Percentiles rank a stretch among this genome's conserved stretches.
Evolutionary conservation across 352 stramenopile genomes (phyloP).

Genomic region (Pythium dissotocum): DNA sequence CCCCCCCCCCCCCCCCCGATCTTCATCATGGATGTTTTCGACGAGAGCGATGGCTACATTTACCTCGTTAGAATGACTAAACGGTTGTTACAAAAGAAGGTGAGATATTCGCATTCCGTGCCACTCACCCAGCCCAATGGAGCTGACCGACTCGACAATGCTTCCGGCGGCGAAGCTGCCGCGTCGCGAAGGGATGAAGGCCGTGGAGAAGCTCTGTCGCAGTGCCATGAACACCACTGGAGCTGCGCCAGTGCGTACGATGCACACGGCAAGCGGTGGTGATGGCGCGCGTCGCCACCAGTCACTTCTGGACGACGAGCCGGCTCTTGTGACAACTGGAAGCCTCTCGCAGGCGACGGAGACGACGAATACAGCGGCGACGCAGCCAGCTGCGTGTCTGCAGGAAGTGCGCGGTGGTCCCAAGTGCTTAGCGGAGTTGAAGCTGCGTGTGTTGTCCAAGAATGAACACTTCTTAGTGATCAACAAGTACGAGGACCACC

Average conservation of each 20-base stretch:
- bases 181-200: constrained; percentile 29
- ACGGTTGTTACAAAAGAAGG: constrained; percentile 8
- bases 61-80: neutral
- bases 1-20: too few species aligned
- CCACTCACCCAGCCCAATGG: constrained; percentile 7
- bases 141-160: constrained; percentile 11
- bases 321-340: neutral
- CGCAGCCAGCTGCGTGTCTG: constrained; percentile 18
- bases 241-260: neutral
- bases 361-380: constrained; percentile 3
- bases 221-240: neutral
- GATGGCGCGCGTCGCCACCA: constrained; percentile 45
- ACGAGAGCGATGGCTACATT: constrained; percentile 12
- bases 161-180: constrained; percentile 25
- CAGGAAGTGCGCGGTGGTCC: constrained; percentile 49
- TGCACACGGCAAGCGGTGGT: constrained; percentile 23
- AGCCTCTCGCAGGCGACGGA: constrained; percentile 10
- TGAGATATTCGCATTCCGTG: neutral
- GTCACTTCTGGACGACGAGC: constrained; percentile 40
- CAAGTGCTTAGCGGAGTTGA: constrained; percentile 48
- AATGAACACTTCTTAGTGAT: constrained; percentile 68
- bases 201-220: constrained; percentile 28
- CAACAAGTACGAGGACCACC: constrained; percentile 81
- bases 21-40: too few species aligned
- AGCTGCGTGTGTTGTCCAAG: constrained; percentile 52